Conservation (phyloP, 139 green algal species). For the Tetradesmus obliquus region DNA sequence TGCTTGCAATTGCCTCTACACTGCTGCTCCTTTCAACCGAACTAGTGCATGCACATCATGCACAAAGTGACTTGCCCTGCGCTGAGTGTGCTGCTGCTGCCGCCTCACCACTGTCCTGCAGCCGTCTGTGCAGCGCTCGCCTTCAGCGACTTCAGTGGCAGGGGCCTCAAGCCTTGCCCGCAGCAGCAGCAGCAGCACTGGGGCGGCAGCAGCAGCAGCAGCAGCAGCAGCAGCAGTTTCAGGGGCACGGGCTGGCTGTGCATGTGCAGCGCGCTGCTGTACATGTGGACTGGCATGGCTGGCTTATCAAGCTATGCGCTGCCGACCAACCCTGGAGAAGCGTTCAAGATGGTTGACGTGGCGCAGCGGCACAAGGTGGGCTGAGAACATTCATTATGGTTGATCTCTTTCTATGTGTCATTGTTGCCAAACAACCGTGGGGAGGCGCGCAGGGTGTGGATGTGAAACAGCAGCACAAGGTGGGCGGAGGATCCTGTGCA, state of each 20-base stretch:
- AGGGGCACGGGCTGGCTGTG: conserved; percentile 32
- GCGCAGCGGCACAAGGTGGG: conserved; percentile 36
- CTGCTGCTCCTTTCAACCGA: background rate
- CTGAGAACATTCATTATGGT: no score
- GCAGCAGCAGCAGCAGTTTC: background rate
- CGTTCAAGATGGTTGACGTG: conserved; percentile 58
- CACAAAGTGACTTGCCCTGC: background rate
- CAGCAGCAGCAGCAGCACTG: conserved; percentile 32
- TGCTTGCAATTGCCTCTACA: background rate
- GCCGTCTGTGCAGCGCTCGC: conserved; percentile 39
- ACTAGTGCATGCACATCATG: background rate
- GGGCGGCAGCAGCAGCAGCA: background rate
- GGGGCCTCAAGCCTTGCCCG: background rate
- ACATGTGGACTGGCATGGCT: conserved; percentile 61
- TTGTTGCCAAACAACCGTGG: no score
- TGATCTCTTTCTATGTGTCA: no score
- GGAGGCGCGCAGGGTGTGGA: no score
- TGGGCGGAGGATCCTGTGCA: no score
- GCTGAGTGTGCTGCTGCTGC: background rate
- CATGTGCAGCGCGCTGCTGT: conserved; percentile 44
- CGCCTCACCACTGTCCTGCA: background rate
- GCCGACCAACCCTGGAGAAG: conserved; percentile 57
- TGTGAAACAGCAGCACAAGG: no score
- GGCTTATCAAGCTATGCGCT: conserved; percentile 47
- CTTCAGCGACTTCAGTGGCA: background rate